Evolutionary conservation across 768 basidiomycete species (phyloP).

Genomic region (Psilocybe tampanensis): DNA sequence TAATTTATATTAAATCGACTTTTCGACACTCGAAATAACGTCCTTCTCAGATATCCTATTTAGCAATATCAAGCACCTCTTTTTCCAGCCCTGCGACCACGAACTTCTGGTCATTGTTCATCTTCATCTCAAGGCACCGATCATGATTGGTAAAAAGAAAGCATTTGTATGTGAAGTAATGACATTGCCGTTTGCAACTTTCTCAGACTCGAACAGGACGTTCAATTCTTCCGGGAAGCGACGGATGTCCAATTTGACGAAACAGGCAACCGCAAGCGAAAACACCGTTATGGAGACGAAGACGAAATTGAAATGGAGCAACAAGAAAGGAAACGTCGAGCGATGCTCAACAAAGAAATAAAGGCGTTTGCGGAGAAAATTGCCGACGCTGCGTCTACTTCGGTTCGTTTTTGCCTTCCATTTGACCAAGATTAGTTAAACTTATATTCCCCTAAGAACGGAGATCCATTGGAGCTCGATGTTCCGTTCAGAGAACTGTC

Average conservation of each 20-base stretch:
- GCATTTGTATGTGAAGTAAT: slow-evolving; percentile 64
- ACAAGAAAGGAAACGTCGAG: slow-evolving; percentile 89
- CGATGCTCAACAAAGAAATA: slow-evolving; percentile 91
- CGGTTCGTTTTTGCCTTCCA: slow-evolving; percentile 43
- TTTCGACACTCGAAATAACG: background rate
- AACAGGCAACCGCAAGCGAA: slow-evolving; percentile 97
- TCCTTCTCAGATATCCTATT: slow-evolving; percentile 79
- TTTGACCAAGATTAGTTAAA: slow-evolving; percentile 23
- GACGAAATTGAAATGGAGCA: slow-evolving; percentile 99
- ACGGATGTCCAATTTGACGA: slow-evolving; percentile 98
- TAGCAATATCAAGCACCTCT: slow-evolving; percentile 96
- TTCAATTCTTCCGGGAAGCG: slow-evolving; percentile 98
- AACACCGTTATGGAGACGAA: slow-evolving; percentile 96
- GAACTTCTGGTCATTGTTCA: slow-evolving; percentile 95
- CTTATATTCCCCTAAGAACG: slow-evolving; percentile 38
- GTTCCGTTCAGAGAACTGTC: slow-evolving; percentile 97
- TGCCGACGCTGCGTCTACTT: slow-evolving; percentile 77
- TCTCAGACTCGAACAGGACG: slow-evolving; percentile 57
- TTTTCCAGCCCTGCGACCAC: slow-evolving; percentile 98
- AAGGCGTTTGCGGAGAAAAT: slow-evolving; percentile 92
- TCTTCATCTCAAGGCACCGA: slow-evolving; percentile 90
- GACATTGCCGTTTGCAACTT: background rate
- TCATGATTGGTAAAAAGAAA: slow-evolving; percentile 99
- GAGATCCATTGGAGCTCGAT: slow-evolving; percentile 89
- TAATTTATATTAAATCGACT: background rate